Evolutionary conservation across 192 early-diverging fungal genomes (phyloP).

Genomic region (Podila horticola): DNA sequence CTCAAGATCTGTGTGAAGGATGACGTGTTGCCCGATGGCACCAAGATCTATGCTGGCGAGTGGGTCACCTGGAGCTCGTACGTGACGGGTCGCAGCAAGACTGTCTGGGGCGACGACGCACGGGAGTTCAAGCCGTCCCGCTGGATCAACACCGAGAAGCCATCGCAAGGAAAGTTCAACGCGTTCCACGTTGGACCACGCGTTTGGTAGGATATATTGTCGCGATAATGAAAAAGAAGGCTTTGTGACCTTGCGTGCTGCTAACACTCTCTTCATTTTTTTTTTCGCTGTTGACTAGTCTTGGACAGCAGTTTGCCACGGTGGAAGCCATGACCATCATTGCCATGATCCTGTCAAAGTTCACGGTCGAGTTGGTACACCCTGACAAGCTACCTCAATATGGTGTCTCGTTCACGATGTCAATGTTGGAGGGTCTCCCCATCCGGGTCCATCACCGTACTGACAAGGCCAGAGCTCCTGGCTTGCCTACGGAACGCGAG

Average conservation of each 20-base stretch:
- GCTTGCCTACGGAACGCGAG: no score
- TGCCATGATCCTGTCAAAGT: conserved; percentile 26
- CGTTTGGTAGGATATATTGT: conserved; percentile 3
- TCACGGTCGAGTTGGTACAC: conserved; percentile 17
- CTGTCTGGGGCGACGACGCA: conserved; percentile 71
- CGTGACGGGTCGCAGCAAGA: conserved; percentile 61
- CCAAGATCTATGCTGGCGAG: conserved; percentile 60
- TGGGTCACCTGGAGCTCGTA: conserved; percentile 59
- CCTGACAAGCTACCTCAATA: not conserved
- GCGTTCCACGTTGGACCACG: conserved; percentile 48
- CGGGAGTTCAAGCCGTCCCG: conserved; percentile 67
- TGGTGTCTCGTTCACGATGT: not conserved
- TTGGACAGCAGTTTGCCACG: conserved; percentile 42
- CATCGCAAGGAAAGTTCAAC: conserved; percentile 48
- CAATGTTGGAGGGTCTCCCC: not conserved
- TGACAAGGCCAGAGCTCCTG: no score
- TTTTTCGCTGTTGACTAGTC: not conserved
- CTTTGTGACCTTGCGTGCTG: no score
- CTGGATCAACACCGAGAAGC: conserved; percentile 56
- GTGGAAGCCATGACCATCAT: conserved; percentile 39
- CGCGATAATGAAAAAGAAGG: no score
- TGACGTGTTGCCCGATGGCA: conserved; percentile 71
- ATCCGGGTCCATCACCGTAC: not conserved
- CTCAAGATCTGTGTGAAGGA: conserved; percentile 62
- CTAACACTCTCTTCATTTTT: no score